These are phyloP conservation scores for Mucor circinelloides DNA, from an alignment of 371 early-diverging fungal genomes.

Conservation along the genomic window DNA sequence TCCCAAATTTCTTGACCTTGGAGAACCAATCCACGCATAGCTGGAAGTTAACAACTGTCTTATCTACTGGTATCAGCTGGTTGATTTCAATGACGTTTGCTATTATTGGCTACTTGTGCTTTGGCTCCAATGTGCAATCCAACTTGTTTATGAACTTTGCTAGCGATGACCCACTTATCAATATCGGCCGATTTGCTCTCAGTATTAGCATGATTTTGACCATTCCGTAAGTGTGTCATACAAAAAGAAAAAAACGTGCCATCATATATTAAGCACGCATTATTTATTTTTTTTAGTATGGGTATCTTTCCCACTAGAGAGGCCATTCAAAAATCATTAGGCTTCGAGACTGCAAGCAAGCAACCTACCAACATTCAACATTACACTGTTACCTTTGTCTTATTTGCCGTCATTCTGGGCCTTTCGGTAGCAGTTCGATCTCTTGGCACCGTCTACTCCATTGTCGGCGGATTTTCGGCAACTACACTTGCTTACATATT, in stretches of 20 bases:
- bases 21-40: slow-evolving; percentile 42
- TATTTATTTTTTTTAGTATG: slow-evolving; percentile 17
- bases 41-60: slow-evolving; percentile 50
- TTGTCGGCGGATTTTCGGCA: slow-evolving; percentile 61
- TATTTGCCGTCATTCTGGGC: slow-evolving; percentile 37
- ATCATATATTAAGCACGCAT: not conserved
- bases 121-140: slow-evolving; percentile 54
- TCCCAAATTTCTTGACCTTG: slow-evolving; percentile 55
- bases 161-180: slow-evolving; percentile 51
- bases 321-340: slow-evolving; percentile 54
- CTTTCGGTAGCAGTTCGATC: slow-evolving; percentile 44
- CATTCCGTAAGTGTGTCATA: slow-evolving; percentile 42
- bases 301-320: slow-evolving; percentile 60
- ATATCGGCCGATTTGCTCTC: slow-evolving; percentile 57
- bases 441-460: slow-evolving; percentile 56
- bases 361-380: slow-evolving; percentile 49
- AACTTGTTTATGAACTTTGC: slow-evolving; percentile 65
- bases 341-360: slow-evolving; percentile 45
- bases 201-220: slow-evolving; percentile 60
- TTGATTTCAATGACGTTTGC: slow-evolving; percentile 59
- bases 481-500: slow-evolving; percentile 61
- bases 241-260: not conserved
- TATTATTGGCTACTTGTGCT: slow-evolving; percentile 56
- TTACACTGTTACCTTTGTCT: slow-evolving; percentile 41
- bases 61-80: slow-evolving; percentile 54